Evolutionary conservation across 1,284 basidiomycete genomes (phyloP), one percentile per base, ranked within the genome.

Genomic region (Schizopora paradoxa): DNA sequence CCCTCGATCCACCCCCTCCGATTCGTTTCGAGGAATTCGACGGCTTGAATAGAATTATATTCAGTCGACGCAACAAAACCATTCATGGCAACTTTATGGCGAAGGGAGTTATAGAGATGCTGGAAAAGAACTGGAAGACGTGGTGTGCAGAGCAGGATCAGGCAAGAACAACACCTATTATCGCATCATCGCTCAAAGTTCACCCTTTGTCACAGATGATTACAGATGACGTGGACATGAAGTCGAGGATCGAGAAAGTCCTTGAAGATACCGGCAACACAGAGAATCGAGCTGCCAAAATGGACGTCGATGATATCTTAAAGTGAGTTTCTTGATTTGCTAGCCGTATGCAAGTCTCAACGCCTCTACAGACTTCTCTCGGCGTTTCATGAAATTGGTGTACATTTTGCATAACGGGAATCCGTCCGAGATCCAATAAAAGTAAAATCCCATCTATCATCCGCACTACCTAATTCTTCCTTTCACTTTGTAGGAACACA

Each of bases 11-110:
- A 1, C 95, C 96, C 0, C 96, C 96, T 2, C 88, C 92, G 0
- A 80, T 99, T 47, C 82, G 84, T 57, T 99, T 99, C 57, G 94
- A 96, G 58, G 95, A 99, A 68, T 98, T 97, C 60, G 96, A 99
- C 61, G 96, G 96, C 1, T 69, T 99, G 52, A 91, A 85, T 41
- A 75, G 90, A 32, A 93, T 99, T 54, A 69, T 97, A 37, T 99
- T 99, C 59, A 83, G 81, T 32, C 70, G 96, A 41, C 74, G 86
- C 57, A 98, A 99, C 66, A 98, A 98, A 71, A 92, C 82, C 4
- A 68, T 92, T 0, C 79, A 94, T 56, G 92, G 86, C 6, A 89
- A 82, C 56, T 98, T 88, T 62, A 79, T 82, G 69, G 93, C 94
- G 3, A 93, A 90, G 61, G 95, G 95, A 2, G 92, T 99, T 10